Evolutionary conservation across 352 stramenopile species (phyloP).

Genomic region (Pythium chondricola): DNA sequence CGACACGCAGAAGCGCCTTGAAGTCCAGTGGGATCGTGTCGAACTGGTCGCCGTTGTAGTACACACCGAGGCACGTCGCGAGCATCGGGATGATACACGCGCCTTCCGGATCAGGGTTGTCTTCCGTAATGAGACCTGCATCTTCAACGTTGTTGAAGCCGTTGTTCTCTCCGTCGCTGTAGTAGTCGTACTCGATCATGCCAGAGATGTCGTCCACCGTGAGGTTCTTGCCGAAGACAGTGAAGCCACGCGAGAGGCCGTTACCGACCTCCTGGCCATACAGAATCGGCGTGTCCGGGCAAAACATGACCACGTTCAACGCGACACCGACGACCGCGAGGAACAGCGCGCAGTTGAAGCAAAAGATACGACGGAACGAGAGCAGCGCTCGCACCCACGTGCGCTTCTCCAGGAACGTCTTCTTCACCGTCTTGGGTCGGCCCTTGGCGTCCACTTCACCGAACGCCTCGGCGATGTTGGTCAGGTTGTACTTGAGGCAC

Average conservation of each 20-base stretch:
- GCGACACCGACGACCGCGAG: slow-evolving; percentile 53
- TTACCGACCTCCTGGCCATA: slow-evolving; percentile 51
- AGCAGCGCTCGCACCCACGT: slow-evolving; percentile 66
- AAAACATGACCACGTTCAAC: slow-evolving; percentile 72
- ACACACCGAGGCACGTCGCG: slow-evolving; percentile 57
- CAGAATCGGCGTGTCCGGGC: slow-evolving; percentile 66
- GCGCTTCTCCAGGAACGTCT: slow-evolving; percentile 74
- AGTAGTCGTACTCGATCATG: slow-evolving; percentile 15
- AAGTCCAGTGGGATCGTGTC: slow-evolving; percentile 62
- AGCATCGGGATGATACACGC: slow-evolving; percentile 59
- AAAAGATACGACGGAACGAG: slow-evolving; percentile 78
- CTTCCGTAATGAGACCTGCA: no score
- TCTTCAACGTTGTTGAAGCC: slow-evolving; percentile 19
- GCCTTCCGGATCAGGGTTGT: slow-evolving; percentile 5
- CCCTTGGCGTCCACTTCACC: slow-evolving; percentile 73
- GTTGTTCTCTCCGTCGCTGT: slow-evolving; percentile 12
- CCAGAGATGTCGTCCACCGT: slow-evolving; percentile 26
- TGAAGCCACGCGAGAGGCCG: slow-evolving; percentile 37
- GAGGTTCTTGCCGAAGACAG: slow-evolving; percentile 65
- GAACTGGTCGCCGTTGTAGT: slow-evolving; percentile 41
- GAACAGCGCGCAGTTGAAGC: slow-evolving; percentile 73
- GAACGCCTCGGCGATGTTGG: slow-evolving; percentile 57
- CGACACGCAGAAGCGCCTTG: slow-evolving; percentile 47
- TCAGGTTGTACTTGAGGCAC: slow-evolving; percentile 68
- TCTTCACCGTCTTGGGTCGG: slow-evolving; percentile 71